These are phyloP conservation scores for Lipomyces starkeyi DNA, from an alignment of 805 yeast species.

Conservation along the genomic window DNA sequence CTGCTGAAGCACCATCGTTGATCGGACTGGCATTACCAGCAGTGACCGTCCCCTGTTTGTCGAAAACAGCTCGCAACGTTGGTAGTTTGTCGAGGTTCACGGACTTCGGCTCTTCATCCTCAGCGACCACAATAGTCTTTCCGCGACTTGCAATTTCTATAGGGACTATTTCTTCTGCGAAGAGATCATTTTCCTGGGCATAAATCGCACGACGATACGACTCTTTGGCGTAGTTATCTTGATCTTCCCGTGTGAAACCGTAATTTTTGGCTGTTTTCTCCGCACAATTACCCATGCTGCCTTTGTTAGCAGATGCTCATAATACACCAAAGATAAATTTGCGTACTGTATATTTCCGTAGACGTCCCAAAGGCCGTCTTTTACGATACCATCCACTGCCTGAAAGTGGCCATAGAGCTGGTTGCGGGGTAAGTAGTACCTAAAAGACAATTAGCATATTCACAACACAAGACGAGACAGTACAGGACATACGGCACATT, in stretches of 20 bases:
- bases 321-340: not conserved
- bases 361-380: slow-evolving; percentile 89
- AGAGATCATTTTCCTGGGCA: slow-evolving; percentile 76
- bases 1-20: slow-evolving; percentile 96
- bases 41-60: slow-evolving; percentile 91
- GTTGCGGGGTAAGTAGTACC: slow-evolving; percentile 50
- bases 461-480: not conserved
- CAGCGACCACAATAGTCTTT: slow-evolving; percentile 70
- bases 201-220: slow-evolving; percentile 81
- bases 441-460: slow-evolving; percentile 41
- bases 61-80: slow-evolving; percentile 86
- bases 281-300: slow-evolving; percentile 89
- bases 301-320: not conserved
- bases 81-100: slow-evolving; percentile 73
- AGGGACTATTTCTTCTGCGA: slow-evolving; percentile 78
- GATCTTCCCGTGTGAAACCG: slow-evolving; percentile 75
- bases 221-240: slow-evolving; percentile 79
- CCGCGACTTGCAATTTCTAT: slow-evolving; percentile 69
- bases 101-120: slow-evolving; percentile 79
- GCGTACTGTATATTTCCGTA: slow-evolving; percentile 61
- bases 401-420: slow-evolving; percentile 57
- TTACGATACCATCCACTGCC: slow-evolving; percentile 66
- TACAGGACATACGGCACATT: slow-evolving; percentile 68
- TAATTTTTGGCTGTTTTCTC: slow-evolving; percentile 90
- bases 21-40: slow-evolving; percentile 94